phyloP scores from a whole-genome alignment of 306 rosid genomes.

The Rosa rugosa region DNA sequence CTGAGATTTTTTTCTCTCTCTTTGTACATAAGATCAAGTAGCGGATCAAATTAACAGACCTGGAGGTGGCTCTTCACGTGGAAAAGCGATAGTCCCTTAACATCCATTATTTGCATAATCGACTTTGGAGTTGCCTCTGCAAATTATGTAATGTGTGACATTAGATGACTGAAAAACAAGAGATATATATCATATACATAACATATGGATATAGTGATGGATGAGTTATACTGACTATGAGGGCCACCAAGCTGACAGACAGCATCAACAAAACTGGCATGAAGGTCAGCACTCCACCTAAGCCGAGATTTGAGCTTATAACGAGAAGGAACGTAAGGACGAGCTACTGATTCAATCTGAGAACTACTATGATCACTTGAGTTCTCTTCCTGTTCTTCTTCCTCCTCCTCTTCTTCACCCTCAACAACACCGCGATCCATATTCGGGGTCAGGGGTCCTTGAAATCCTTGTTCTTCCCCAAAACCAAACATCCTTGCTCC shows the following conservation, averaged over 20 bases:
- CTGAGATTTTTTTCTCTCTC: not conserved
- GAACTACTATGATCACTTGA: not conserved
- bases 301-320: conserved; percentile 16
- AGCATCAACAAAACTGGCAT: conserved; percentile 24
- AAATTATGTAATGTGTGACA: not conserved
- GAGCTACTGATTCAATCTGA: not conserved
- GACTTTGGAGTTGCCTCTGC: conserved; percentile 28
- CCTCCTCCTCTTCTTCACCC: not conserved
- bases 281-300: conserved; percentile 30
- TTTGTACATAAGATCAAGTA: not conserved
- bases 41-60: conserved; percentile 14
- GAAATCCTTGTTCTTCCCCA: conserved; percentile 1
- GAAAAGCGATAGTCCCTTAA: conserved; percentile 20
- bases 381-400: not conserved
- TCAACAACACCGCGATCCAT: not conserved
- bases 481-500: not conserved
- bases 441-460: not conserved
- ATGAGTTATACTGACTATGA: conserved; percentile 15
- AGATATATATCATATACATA: not conserved
- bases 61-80: conserved; percentile 34
- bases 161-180: not conserved
- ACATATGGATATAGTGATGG: not conserved
- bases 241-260: conserved; percentile 24
- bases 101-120: conserved; percentile 13
- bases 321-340: not conserved